phyloP scores from a whole-genome alignment of 2,329 filamentous ascomycete genomes.

The Nemania bipapillata region DNA sequence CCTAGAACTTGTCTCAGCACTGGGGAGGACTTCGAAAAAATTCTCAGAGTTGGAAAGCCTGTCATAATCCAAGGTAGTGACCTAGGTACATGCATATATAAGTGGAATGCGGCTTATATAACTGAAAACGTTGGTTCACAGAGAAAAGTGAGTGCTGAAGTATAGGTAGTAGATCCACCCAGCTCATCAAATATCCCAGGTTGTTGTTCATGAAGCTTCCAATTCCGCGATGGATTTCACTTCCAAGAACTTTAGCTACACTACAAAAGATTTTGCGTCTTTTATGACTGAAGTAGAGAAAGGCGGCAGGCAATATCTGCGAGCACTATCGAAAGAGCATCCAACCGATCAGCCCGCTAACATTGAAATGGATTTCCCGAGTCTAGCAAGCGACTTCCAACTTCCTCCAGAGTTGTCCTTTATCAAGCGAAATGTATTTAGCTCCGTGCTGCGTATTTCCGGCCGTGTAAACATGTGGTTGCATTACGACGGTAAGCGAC shows the following conservation, averaged over 20 bases:
- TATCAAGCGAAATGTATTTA: constrained; percentile 74
- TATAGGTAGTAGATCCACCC: neutral
- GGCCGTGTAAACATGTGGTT: constrained; percentile 88
- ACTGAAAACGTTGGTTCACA: constrained; percentile 68
- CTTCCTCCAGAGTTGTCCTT: constrained; percentile 71
- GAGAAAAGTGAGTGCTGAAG: constrained; percentile 63
- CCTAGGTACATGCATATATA: constrained; percentile 72
- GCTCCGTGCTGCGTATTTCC: constrained; percentile 81
- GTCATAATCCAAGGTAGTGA: constrained; percentile 72
- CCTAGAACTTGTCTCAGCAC: constrained; percentile 64
- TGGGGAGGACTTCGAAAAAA: constrained; percentile 66
- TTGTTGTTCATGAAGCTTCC: constrained; percentile 77
- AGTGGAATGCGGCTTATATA: constrained; percentile 78
- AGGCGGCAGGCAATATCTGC: constrained; percentile 78
- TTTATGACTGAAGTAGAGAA: constrained; percentile 71
- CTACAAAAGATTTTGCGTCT: constrained; percentile 71
- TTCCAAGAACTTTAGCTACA: constrained; percentile 83
- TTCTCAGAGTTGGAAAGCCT: constrained; percentile 69
- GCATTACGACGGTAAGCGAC: constrained; percentile 77
- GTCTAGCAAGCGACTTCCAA: constrained; percentile 73
- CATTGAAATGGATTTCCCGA: constrained; percentile 76
- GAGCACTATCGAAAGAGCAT: constrained; percentile 75
- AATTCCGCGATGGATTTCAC: constrained; percentile 80
- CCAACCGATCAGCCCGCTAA: constrained; percentile 77
- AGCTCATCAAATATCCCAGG: constrained; percentile 54